Percentiles rank a stretch among this genome's conserved stretches.
These are phyloP conservation scores for Serendipita sp. DNA, from an alignment of 768 basidiomycete species.

Conservation along the genomic window DNA sequence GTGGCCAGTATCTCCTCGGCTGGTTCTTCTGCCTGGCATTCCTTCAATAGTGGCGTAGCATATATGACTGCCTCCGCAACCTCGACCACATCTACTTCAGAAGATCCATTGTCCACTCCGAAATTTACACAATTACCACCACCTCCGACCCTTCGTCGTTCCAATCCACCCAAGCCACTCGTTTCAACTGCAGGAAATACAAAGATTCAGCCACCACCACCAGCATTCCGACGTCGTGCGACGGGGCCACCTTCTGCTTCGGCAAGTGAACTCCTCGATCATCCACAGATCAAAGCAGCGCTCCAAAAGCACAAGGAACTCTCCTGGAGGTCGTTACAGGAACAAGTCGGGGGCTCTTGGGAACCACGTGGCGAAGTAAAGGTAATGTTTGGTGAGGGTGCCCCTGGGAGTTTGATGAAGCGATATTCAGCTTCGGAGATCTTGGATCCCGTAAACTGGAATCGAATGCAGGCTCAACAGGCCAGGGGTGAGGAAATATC, in stretches of 20 bases:
- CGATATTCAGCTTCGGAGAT: constrained; percentile 4
- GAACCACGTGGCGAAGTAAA: neutral
- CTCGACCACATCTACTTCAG: neutral
- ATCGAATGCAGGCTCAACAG: neutral
- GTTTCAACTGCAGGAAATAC: neutral
- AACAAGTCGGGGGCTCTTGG: neutral
- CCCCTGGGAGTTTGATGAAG: neutral
- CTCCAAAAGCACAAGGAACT: constrained; percentile 7
- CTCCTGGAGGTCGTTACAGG: neutral
- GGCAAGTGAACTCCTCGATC: neutral
- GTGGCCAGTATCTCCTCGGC: neutral
- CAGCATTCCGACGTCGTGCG: neutral
- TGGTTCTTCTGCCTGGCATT: constrained; percentile 4
- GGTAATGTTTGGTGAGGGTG: constrained; percentile 1
- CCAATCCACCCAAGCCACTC: neutral
- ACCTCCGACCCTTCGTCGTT: neutral
- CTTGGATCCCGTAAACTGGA: neutral
- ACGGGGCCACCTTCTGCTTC: neutral
- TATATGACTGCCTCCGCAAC: neutral
- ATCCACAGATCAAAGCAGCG: constrained; percentile 1
- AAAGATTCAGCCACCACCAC: neutral
- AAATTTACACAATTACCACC: neutral
- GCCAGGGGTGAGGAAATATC: no score
- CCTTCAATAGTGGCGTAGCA: neutral
- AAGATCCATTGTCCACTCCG: neutral